phyloP scores from a whole-genome alignment of 805 yeast genomes.

The Saturnispora ahearnii region DNA sequence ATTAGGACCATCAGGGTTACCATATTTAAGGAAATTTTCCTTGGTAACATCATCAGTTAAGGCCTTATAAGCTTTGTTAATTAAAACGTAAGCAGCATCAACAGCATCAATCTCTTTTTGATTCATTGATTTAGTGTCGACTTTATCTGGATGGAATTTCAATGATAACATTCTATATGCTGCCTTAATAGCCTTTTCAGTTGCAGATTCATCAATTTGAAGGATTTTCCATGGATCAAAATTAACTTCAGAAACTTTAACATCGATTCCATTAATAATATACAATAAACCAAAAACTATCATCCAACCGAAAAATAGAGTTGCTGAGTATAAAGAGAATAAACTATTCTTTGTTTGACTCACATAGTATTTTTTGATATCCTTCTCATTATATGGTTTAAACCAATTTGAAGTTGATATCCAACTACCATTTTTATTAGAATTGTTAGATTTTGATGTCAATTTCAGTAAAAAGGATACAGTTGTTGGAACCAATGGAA shows the following conservation, averaged over 20 bases:
- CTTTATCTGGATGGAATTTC: slow-evolving; percentile 89
- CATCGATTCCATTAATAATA: slow-evolving; percentile 37
- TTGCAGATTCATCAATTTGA: slow-evolving; percentile 58
- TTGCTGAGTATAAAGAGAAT: slow-evolving; percentile 25
- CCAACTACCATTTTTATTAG: slow-evolving; percentile 1
- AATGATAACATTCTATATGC: slow-evolving; percentile 81
- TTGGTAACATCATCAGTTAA: slow-evolving; percentile 82
- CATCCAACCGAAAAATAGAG: slow-evolving; percentile 52
- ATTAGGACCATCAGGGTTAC: slow-evolving; percentile 98
- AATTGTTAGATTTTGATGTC: background rate
- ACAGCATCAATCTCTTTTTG: slow-evolving; percentile 46
- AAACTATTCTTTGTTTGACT: slow-evolving; percentile 23
- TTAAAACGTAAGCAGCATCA: slow-evolving; percentile 71
- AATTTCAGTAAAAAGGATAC: slow-evolving; percentile 17
- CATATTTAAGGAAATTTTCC: slow-evolving; percentile 76
- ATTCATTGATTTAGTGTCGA: slow-evolving; percentile 50
- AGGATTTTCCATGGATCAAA: slow-evolving; percentile 91
- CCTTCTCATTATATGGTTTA: slow-evolving; percentile 28
- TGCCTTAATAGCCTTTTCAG: slow-evolving; percentile 68
- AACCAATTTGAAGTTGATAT: slow-evolving; percentile 25
- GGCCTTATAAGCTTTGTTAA: slow-evolving; percentile 89
- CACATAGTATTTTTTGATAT: slow-evolving; percentile 24
- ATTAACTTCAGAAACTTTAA: slow-evolving; percentile 32
- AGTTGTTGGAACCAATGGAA: slow-evolving; percentile 53
- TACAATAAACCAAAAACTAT: slow-evolving; percentile 34